Conservation (phyloP, 495 filamentous ascomycete genomes). For the Lasiosphaeria hispida region DNA sequence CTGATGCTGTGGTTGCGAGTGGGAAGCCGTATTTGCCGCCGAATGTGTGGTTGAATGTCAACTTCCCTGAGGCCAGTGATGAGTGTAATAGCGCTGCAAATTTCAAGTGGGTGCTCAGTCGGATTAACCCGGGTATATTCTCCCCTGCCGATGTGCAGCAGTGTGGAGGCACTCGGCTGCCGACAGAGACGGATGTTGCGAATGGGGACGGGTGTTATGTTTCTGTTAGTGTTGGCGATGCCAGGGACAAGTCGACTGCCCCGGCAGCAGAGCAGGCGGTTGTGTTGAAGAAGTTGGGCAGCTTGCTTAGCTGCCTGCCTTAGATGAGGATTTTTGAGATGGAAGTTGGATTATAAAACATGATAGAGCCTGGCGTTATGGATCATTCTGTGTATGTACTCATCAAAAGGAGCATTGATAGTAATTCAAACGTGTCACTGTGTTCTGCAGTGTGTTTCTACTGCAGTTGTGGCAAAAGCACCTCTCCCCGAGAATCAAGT, state of each 20-base stretch:
- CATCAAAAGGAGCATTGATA: no score
- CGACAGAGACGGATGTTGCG: slow-evolving; percentile 54
- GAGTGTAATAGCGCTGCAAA: slow-evolving; percentile 46
- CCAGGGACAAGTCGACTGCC: slow-evolving; percentile 57
- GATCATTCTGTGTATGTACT: no score
- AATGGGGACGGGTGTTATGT: slow-evolving; percentile 53
- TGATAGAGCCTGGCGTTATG: no score
- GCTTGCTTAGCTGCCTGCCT: slow-evolving; percentile 49
- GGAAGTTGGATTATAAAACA: no score
- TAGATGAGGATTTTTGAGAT: not conserved
- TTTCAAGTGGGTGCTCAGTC: slow-evolving; percentile 60
- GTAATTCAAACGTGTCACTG: no score
- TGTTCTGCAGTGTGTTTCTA: no score
- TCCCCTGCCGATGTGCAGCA: slow-evolving; percentile 53
- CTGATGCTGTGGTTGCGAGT: slow-evolving; percentile 48
- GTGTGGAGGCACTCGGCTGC: slow-evolving; percentile 55
- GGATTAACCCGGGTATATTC: slow-evolving; percentile 53
- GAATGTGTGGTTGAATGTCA: slow-evolving; percentile 64
- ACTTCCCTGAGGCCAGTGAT: slow-evolving; percentile 54
- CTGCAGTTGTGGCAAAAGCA: not conserved
- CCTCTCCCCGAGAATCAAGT: no score
- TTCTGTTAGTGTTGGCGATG: slow-evolving; percentile 61
- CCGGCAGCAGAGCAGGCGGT: slow-evolving; percentile 52
- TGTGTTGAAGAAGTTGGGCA: slow-evolving; percentile 54
- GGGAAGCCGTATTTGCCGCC: slow-evolving; percentile 60